Conservation (phyloP, 129 eudicot genomes). For the Mikania micrantha region DNA sequence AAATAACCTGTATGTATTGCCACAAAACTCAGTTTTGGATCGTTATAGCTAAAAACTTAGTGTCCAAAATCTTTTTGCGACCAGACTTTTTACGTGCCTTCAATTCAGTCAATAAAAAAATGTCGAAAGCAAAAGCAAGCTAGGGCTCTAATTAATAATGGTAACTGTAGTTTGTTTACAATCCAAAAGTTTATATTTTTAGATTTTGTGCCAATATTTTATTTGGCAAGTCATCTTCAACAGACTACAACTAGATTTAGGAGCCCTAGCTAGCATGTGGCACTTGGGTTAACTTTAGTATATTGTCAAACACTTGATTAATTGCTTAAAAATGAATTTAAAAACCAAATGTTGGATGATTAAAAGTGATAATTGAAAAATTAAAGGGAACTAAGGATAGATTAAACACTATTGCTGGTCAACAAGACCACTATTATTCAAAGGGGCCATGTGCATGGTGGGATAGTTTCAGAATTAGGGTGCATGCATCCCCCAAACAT, state of each 20-base stretch:
- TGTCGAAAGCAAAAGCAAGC: no score
- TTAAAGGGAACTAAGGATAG: not conserved
- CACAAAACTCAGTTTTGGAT: no score
- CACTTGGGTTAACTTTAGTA: not conserved
- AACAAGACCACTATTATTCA: slow-evolving; percentile 15
- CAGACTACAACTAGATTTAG: no score
- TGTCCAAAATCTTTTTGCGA: no score
- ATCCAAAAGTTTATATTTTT: no score
- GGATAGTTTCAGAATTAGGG: slow-evolving; percentile 30
- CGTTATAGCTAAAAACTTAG: no score
- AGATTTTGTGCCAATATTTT: not conserved
- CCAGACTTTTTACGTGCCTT: no score
- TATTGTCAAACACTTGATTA: slow-evolving; percentile 7
- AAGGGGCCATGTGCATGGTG: slow-evolving; percentile 30
- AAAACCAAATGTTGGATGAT: slow-evolving; percentile 16
- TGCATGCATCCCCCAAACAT: slow-evolving; percentile 34
- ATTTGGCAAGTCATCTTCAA: no score
- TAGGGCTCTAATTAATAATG: no score
- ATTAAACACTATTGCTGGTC: slow-evolving; percentile 19
- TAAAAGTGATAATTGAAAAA: slow-evolving; percentile 13
- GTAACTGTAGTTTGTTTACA: no score
- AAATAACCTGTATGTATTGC: no score
- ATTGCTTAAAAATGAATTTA: slow-evolving; percentile 21
- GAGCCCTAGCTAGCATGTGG: not conserved
- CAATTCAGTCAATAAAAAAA: no score